These are phyloP conservation scores for Xylaria telfairii DNA, from an alignment of 495 filamentous ascomycete genomes.

Conservation along the genomic window DNA sequence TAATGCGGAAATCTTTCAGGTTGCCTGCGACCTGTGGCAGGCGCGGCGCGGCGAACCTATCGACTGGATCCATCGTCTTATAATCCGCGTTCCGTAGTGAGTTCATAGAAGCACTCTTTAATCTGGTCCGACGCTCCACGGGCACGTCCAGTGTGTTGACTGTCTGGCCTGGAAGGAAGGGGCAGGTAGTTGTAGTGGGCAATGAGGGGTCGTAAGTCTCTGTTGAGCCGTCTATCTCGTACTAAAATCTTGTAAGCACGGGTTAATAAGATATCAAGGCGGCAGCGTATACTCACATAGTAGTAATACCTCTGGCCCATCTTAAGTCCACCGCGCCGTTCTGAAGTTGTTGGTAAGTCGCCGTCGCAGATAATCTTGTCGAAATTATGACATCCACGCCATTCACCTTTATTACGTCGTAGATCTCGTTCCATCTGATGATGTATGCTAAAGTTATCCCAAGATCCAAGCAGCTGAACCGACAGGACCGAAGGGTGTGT, in stretches of 20 bases:
- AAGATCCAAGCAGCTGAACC: slow-evolving; percentile 85
- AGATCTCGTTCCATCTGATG: slow-evolving; percentile 81
- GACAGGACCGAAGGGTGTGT: slow-evolving; percentile 69
- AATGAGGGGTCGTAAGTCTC: slow-evolving; percentile 74
- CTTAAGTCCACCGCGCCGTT: slow-evolving; percentile 79
- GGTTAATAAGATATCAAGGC: not conserved
- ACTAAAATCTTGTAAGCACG: slow-evolving; percentile 57
- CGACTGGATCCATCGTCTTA: slow-evolving; percentile 78
- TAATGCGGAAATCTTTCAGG: slow-evolving; percentile 51
- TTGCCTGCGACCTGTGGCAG: slow-evolving; percentile 59
- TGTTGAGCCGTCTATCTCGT: slow-evolving; percentile 74
- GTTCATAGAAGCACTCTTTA: slow-evolving; percentile 58
- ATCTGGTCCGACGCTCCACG: slow-evolving; percentile 62
- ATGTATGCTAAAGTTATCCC: slow-evolving; percentile 84
- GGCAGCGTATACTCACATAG: slow-evolving; percentile 67
- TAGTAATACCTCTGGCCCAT: slow-evolving; percentile 96
- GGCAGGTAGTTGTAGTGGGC: slow-evolving; percentile 78
- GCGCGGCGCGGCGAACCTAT: slow-evolving; percentile 74
- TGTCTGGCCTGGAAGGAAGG: slow-evolving; percentile 82
- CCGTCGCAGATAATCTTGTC: slow-evolving; percentile 85
- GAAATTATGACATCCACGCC: slow-evolving; percentile 86
- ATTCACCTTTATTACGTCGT: slow-evolving; percentile 71
- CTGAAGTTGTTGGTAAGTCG: slow-evolving; percentile 57
- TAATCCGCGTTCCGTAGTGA: slow-evolving; percentile 57
- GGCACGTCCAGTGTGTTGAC: slow-evolving; percentile 85